Evolutionary conservation across 2,329 filamentous ascomycete genomes (phyloP).

Genomic region (Hyphodiscus sp.): DNA sequence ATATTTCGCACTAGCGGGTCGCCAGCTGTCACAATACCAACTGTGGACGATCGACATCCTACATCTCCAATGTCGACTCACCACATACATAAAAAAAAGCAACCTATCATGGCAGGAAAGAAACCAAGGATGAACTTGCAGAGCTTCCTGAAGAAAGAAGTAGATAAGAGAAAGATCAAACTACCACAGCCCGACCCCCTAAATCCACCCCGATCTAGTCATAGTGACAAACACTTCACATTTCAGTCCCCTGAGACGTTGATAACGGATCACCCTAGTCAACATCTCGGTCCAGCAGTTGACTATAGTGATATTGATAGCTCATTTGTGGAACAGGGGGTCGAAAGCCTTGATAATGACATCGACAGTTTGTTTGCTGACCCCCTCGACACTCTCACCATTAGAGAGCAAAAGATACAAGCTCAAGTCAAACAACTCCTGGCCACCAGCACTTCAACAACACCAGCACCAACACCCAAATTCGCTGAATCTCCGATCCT

Average conservation of each 20-base stretch:
- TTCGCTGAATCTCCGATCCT: not conserved
- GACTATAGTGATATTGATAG: not conserved
- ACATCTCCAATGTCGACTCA: not conserved
- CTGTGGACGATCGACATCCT: not conserved
- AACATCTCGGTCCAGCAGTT: not conserved
- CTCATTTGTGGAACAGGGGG: not conserved
- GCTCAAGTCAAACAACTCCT: not conserved
- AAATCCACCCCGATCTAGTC: not conserved
- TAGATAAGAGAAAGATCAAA: constrained; percentile 5
- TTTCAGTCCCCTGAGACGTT: too few relatives aligned
- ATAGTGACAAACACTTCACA: not conserved
- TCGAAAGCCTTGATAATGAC: too few relatives aligned
- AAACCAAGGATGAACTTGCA: not conserved
- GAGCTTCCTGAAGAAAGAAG: not conserved
- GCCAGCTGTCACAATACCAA: too few relatives aligned
- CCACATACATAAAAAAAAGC: not conserved
- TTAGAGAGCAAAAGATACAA: not conserved
- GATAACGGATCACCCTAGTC: too few relatives aligned
- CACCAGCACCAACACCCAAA: not conserved
- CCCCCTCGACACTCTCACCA: not conserved
- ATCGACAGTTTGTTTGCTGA: not conserved
- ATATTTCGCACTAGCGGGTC: too few relatives aligned
- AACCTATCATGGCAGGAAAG: constrained; percentile 1
- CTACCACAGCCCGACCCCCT: not conserved
- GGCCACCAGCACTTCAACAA: not conserved